Percentiles rank a stretch among this genome's conserved stretches.
These are phyloP conservation scores for Flaveria floridana DNA, from an alignment of 140 eudicot genomes.

Conservation along the genomic window DNA sequence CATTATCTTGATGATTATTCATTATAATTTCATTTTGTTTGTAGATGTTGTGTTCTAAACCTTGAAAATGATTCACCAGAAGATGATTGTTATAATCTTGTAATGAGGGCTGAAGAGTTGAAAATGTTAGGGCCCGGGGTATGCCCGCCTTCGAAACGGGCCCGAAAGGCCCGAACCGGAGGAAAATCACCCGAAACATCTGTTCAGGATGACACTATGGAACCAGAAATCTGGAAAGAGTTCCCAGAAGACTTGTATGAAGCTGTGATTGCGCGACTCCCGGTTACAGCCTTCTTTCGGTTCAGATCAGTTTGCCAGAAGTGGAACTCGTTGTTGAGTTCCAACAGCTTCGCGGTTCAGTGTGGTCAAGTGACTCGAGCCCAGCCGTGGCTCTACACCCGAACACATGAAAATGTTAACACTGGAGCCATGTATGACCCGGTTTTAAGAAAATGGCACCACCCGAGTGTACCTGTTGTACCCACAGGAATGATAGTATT, in stretches of 20 bases:
- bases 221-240: slow-evolving; percentile 75
- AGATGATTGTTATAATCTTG: slow-evolving; percentile 54
- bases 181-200: slow-evolving; percentile 38
- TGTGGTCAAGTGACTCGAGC: slow-evolving; percentile 54
- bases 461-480: slow-evolving; percentile 59
- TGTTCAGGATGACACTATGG: slow-evolving; percentile 49
- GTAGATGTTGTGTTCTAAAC: slow-evolving; percentile 59
- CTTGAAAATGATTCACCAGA: slow-evolving; percentile 54
- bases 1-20: background rate
- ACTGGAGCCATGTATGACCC: slow-evolving; percentile 86
- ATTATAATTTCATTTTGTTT: slow-evolving; percentile 15
- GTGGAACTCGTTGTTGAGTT: slow-evolving; percentile 72
- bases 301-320: slow-evolving; percentile 85
- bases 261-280: slow-evolving; percentile 82
- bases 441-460: slow-evolving; percentile 76
- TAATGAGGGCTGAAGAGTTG: slow-evolving; percentile 55
- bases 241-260: slow-evolving; percentile 89
- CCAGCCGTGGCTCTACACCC: slow-evolving; percentile 85
- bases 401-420: slow-evolving; percentile 67
- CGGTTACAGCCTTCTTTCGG: slow-evolving; percentile 75
- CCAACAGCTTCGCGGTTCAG: slow-evolving; percentile 67
- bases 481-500: slow-evolving; percentile 72
- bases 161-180: slow-evolving; percentile 57
- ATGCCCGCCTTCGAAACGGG: slow-evolving; percentile 67
- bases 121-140: slow-evolving; percentile 65